Evolutionary conservation across 1,284 basidiomycete genomes (phyloP), one percentile per base, ranked within the genome.

Genomic region (Schizophyllum commune): DNA sequence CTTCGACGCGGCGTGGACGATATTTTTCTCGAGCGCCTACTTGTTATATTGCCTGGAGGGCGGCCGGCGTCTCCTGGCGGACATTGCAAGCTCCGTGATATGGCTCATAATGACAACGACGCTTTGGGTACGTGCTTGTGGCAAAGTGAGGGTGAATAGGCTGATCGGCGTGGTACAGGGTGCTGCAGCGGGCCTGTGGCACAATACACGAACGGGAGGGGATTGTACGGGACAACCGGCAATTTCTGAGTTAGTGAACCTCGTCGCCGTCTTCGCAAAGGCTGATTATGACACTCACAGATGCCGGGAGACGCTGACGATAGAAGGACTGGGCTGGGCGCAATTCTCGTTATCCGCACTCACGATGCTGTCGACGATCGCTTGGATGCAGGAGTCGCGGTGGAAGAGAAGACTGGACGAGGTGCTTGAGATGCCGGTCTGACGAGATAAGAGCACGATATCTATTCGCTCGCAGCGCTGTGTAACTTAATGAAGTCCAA

Each of bases 1-100:
- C 66, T 88, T 91, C 71, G 85, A 85, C 66, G 80, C 89, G 3
- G 75, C 79, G 21, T 91, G 89, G 89, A 90, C 89, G 20, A 77
- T 81, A 1, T 65, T 89, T 34, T 91, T 89, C 67, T 80, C 84
- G 11, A 77, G 80, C 5, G 82, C 83, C 39, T 91, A 90, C 68
- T 75, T 89, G 64, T 68, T 89, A 39, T 90, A 86, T 84, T 81
- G 86, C 56, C 72, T 88, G 51, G 83, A 84, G 58, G 84, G 85
- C 53, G 82, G 80, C 6, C 79, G 81, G 52, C 84, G 86, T 68
- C 70, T 89, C 52, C 77, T 91, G 47, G 89, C 88, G 13, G 85
- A 83, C 68, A 77, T 91, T 32, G 87, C 89, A 20, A 88, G 86
- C 66, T 91, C 89, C n/a, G 79, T 89, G 17, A 70, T 86, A 57